Conservation (phyloP, 305 asterid species). For the Solanum chacoense region DNA sequence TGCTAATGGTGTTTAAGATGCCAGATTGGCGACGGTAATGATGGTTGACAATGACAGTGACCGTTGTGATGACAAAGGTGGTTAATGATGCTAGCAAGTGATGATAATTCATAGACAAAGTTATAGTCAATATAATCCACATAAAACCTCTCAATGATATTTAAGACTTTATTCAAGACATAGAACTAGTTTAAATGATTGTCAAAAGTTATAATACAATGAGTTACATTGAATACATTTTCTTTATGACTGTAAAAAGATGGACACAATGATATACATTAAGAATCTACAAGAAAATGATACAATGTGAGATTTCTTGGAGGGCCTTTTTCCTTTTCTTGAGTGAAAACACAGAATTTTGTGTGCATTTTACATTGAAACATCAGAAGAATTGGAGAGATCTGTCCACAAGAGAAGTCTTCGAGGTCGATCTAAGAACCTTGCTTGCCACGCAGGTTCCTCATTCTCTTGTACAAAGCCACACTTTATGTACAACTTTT, state of each 20-base stretch:
- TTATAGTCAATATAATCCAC: neutral
- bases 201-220: neutral
- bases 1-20: neutral
- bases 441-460: slow-evolving; percentile 93
- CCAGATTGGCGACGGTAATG: neutral
- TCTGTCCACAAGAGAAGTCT: slow-evolving; percentile 77
- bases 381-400: slow-evolving; percentile 45
- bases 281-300: neutral
- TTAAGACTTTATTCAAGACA: neutral
- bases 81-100: neutral
- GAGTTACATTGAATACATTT: neutral
- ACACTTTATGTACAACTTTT: slow-evolving; percentile 66
- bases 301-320: neutral
- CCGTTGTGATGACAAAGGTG: neutral
- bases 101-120: too few species aligned
- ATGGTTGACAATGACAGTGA: neutral
- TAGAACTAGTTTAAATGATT: neutral
- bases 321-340: neutral
- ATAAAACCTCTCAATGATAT: neutral
- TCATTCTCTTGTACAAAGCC: slow-evolving; percentile 72
- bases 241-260: neutral
- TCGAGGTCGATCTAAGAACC: slow-evolving; percentile 80
- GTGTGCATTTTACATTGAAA: slow-evolving; percentile 14
- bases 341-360: neutral
- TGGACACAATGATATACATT: neutral